Base-by-base conservation (phyloP, 164 flowering plant genomes). In the Sedum album region DNA sequence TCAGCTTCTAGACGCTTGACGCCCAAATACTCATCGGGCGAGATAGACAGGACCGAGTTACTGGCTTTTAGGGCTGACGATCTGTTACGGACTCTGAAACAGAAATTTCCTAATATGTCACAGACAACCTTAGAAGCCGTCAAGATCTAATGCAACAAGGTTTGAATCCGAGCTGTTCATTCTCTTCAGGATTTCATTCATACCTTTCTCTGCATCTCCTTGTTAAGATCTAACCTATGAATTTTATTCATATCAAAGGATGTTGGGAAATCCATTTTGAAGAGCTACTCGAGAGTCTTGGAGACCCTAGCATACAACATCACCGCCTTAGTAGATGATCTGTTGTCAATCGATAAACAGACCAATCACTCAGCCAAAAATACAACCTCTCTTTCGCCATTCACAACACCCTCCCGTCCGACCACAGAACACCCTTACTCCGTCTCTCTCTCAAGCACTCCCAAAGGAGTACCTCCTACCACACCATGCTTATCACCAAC, bases 111-210 rank as follows among this genome's bases (percentile, higher is more conserved):
- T 26, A 80, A 86, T 65, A 81, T 94, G 13, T 74, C 96, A 1
- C 99, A 94, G 68, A 90, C 97, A 20, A 65, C 90, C 15, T 77
- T 94, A 67, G 99, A 94, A 65, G 82, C 86, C 74, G 85, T 84
- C 84, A 91, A 94, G 76, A 91, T 91, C 44, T 96, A 94, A 42
- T 87, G 72, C 83, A 94, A 94, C 79, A 88, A 91, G 97, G 99
- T 94, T 39, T 6, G 55, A 26, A 23, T 35, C 26, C 63, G 5
- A 30, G 2, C 39, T 33, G 8, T 7, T 13, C 21, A 10, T 15
- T n/a, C 18, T 64, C n/a, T 17, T 13, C 20, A n/a, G n/a, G n/a
- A n/a, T n/a, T n/a, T 28, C 21, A 66, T 61, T 15, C 4, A 35
- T 17, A 42, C 5, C n/a, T 18, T 17, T 46, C 17, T 14, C 18